Conservation (phyloP, 208 protist species). For the Crithidia expoeki region DNA sequence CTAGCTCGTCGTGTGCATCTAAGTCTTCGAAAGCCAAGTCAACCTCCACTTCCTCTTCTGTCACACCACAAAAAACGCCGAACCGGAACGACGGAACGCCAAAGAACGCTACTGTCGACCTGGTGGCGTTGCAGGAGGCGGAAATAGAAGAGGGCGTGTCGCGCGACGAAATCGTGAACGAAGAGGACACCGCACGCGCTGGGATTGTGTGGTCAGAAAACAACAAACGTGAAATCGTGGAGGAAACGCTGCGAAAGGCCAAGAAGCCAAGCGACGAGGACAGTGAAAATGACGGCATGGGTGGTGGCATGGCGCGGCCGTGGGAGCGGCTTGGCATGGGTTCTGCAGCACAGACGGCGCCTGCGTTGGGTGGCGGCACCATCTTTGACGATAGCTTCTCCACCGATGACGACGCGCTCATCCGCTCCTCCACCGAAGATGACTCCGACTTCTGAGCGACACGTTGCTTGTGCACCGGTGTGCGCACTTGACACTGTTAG, state of each 20-base stretch:
- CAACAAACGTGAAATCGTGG: slow-evolving; percentile 45
- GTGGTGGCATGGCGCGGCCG: slow-evolving; percentile 11
- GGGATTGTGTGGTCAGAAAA: slow-evolving; percentile 68
- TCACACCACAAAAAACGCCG: not conserved
- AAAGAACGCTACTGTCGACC: not conserved
- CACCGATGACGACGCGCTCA: slow-evolving; percentile 41
- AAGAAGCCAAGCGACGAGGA: slow-evolving; percentile 17
- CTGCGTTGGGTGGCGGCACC: slow-evolving; percentile 14
- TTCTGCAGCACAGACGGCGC: slow-evolving; percentile 8
- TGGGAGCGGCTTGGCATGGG: slow-evolving; percentile 20
- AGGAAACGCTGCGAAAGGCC: slow-evolving; percentile 31
- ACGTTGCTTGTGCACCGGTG: not conserved
- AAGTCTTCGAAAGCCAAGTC: slow-evolving; percentile 10
- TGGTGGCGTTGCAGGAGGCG: slow-evolving; percentile 8
- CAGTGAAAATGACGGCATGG: slow-evolving; percentile 12
- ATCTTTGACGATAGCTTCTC: slow-evolving; percentile 25
- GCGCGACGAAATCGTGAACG: slow-evolving; percentile 36
- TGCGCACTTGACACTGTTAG: no score
- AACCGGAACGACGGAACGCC: not conserved
- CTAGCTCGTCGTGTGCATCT: slow-evolving; percentile 2
- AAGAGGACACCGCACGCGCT: slow-evolving; percentile 43
- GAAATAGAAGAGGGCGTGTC: slow-evolving; percentile 29
- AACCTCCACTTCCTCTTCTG: slow-evolving; percentile 11
- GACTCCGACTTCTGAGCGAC: slow-evolving; percentile 33
- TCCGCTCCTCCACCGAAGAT: slow-evolving; percentile 34